Conservation (phyloP, 1,284 basidiomycete genomes). For the Puccinia novopanici region DNA sequence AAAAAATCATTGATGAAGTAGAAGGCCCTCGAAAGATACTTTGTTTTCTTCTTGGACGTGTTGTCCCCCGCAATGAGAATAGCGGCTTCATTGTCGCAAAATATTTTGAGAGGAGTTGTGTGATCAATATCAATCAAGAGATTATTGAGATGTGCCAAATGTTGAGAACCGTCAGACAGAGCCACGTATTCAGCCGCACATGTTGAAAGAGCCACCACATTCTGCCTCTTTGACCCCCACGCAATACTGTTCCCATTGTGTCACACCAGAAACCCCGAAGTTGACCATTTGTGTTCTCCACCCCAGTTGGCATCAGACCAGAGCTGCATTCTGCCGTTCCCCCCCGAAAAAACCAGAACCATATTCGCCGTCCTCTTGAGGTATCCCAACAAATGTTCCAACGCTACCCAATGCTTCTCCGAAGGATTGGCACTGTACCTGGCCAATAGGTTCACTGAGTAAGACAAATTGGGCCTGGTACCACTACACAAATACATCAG, state of each 20-base stretch:
- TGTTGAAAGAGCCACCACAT: conserved; percentile 7
- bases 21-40: not conserved
- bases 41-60: conserved; percentile 7
- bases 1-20: conserved; percentile 16
- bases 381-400: not conserved
- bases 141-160: not conserved
- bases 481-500: conserved; percentile 17
- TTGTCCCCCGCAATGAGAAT: conserved; percentile 13
- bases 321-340: not conserved
- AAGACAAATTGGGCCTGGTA: conserved; percentile 5
- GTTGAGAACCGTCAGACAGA: not conserved
- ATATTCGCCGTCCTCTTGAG: not conserved
- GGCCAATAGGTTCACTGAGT: not conserved
- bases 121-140: not conserved
- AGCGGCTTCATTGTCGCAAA: conserved; percentile 22
- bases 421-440: not conserved
- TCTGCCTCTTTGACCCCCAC: conserved; percentile 22
- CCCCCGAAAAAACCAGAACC: not conserved
- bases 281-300: conserved; percentile 13
- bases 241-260: not conserved
- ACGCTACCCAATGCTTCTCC: not conserved
- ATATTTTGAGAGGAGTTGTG: not conserved
- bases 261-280: not conserved
- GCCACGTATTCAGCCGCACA: conserved; percentile 26
- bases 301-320: conserved; percentile 38